Evolutionary conservation across 495 filamentous ascomycete species (phyloP).

Genomic region (Hypomontagnella monticulosa): DNA sequence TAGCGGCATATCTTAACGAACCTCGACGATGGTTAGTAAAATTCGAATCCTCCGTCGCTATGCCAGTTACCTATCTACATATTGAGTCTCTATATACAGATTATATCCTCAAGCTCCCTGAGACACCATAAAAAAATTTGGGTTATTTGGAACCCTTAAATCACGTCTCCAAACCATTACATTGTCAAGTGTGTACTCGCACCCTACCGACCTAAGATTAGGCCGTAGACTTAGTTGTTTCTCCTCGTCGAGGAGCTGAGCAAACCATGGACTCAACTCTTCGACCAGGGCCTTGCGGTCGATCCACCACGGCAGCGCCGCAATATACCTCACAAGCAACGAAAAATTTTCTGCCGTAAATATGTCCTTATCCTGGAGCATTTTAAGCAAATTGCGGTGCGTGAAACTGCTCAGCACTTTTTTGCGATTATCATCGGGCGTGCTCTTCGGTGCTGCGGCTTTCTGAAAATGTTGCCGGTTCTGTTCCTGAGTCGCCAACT

Average conservation of each 20-base stretch:
- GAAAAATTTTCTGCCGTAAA: neutral
- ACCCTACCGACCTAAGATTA: slow-evolving; percentile 52
- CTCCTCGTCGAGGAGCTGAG: slow-evolving; percentile 30
- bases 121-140: too few relatives aligned
- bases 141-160: too few relatives aligned
- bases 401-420: neutral
- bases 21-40: too few relatives aligned
- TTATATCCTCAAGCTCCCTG: too few relatives aligned
- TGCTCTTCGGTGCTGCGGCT: too few relatives aligned
- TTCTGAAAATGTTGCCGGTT: too few relatives aligned
- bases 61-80: too few relatives aligned
- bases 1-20: too few relatives aligned
- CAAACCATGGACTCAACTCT: slow-evolving; percentile 46
- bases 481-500: neutral
- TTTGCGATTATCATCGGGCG: too few relatives aligned
- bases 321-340: slow-evolving; percentile 40
- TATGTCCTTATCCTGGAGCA: neutral
- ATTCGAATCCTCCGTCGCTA: too few relatives aligned
- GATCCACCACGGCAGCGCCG: slow-evolving; percentile 39
- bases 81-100: too few relatives aligned
- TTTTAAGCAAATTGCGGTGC: neutral
- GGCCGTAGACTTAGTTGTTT: slow-evolving; percentile 49
- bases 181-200: slow-evolving; percentile 48
- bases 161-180: slow-evolving; percentile 46
- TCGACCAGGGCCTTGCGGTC: slow-evolving; percentile 36